Conservation (phyloP, 2,329 filamentous ascomycete genomes). For the Fusarium scirpi region DNA sequence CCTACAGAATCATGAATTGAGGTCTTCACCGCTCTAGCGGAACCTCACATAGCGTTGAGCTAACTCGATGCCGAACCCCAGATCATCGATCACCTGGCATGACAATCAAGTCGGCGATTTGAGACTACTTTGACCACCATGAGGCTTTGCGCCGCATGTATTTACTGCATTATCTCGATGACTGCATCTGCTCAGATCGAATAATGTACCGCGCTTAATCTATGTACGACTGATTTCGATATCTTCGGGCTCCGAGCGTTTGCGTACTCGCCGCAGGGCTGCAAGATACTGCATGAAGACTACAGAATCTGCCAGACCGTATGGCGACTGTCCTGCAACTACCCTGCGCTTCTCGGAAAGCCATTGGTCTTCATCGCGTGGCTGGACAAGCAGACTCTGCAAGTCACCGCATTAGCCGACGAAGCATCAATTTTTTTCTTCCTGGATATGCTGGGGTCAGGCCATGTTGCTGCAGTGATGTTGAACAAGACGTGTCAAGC, state of each 20-base stretch:
- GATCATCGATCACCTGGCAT: conserved; percentile 44
- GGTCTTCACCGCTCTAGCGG: conserved; percentile 43
- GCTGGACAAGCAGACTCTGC: conserved; percentile 25
- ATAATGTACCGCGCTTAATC: conserved; percentile 20
- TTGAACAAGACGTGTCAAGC: conserved; percentile 24
- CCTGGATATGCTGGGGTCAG: conserved; percentile 30
- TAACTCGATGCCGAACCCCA: conserved; percentile 43
- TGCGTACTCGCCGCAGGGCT: conserved; percentile 13
- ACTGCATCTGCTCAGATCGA: conserved; percentile 30
- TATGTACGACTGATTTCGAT: conserved; percentile 3
- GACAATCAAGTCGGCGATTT: conserved; percentile 29
- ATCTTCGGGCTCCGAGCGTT: conserved; percentile 15
- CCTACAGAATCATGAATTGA: conserved; percentile 36
- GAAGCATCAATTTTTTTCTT: conserved; percentile 16
- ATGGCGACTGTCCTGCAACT: conserved; percentile 31
- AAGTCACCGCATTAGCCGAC: conserved; percentile 33
- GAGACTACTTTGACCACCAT: conserved; percentile 16
- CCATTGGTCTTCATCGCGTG: conserved; percentile 32
- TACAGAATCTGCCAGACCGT: conserved; percentile 20
- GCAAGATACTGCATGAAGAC: conserved; percentile 3
- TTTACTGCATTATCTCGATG: conserved; percentile 16
- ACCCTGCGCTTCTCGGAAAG: conserved; percentile 24
- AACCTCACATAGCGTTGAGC: conserved; percentile 30
- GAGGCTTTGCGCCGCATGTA: conserved; percentile 21
- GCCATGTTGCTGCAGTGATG: conserved; percentile 43